Evolutionary conservation across 1,139 yeast species (phyloP), one percentile per base, ranked within the genome.

Genomic region (Yamadazyma spencermartinsiae): DNA sequence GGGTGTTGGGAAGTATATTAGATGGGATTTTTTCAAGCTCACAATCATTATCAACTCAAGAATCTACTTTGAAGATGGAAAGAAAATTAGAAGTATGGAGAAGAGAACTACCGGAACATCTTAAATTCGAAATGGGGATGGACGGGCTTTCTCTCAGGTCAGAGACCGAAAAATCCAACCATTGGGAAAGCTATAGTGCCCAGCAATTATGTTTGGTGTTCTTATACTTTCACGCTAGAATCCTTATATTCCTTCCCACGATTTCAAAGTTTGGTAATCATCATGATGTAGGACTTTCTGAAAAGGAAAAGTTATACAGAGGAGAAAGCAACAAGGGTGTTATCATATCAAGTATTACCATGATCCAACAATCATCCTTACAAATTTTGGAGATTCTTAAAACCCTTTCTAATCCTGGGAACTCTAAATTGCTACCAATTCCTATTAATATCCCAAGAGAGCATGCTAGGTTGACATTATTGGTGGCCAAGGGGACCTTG

Each of bases 11-110:
- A 1, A 74, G 76, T 41, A 80, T 88, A 34, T 63, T 88, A 38
- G 94, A 86, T 59, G 72, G 82, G 0, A 63, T 72, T 57, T 88
- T 50, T 69, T 79, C 73, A 54, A 74, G 69, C 63, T 55, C 60
- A 52, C 77, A 68, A 41, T 61, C 44, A 43, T 60, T 49, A 42
- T 68, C 65, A 50, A 63, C 58, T 42, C 73, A 55, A 38, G 59
- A 59, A 5, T 54, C 60, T 14, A 75, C 79, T 2, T 32, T 36
- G 16, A 67, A 74, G 12, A 74, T 76, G 47, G 96, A 88, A 55
- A 79, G 85, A 49, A 73, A 81, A 52, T 68, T 88, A 35, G 95
- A 88, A 49, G 66, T 76, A 36, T 89, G 97, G 96, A 70, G 88
- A 50, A 66, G 83, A 23, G 87, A 83, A 35, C 65, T 89, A 31